Evolutionary conservation across 2,329 filamentous ascomycete genomes (phyloP), one percentile per base, ranked within the genome.

Genomic region (Graphilbum fragrans): DNA sequence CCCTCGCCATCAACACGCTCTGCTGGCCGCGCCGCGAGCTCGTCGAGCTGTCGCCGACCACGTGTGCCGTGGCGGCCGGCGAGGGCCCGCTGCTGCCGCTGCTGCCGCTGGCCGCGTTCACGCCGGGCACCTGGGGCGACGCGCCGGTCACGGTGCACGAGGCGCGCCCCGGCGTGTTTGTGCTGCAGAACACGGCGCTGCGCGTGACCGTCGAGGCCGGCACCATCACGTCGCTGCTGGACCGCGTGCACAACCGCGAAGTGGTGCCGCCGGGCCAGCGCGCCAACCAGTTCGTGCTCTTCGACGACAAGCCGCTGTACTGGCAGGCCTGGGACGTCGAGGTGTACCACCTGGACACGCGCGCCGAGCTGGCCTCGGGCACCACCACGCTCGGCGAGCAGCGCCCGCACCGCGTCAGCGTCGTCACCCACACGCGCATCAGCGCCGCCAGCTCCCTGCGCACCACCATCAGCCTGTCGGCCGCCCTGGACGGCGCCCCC

Each of bases 291-390:
- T 77, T 92, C 39, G 88, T 96, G 49, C 78, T 96, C 20, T 96
- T 93, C 54, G 92, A 98, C 55, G 92, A 98, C 63, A 95, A 96
- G 63, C 88, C 88, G 19, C 72, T 95, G 20, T 94, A 93, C 66
- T 96, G 87, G 88, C 86, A 95, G 62, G 88, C 87, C 3, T 94
- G 90, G 88, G 90, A 98, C 58, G 90, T 96, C 6, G 92, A 98
- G 61, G 88, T 96, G 22, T 98, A 82, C 64, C 92, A 98, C 54
- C 74, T 96, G 21, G 79, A 93, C 42, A 92, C 87, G 2, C 79
- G 87, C 43, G 75, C 83, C 56, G 83, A 90, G 57, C 70, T 98
- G 14, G 57, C 72, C 6, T 74, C 79, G 17, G 72, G 74, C 47
- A 70, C 77, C 50, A 86, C 85, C 12, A 71, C 68, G 47, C 80